Conservation (phyloP, 2,329 filamentous ascomycete genomes). For the Penicillium sp. region DNA sequence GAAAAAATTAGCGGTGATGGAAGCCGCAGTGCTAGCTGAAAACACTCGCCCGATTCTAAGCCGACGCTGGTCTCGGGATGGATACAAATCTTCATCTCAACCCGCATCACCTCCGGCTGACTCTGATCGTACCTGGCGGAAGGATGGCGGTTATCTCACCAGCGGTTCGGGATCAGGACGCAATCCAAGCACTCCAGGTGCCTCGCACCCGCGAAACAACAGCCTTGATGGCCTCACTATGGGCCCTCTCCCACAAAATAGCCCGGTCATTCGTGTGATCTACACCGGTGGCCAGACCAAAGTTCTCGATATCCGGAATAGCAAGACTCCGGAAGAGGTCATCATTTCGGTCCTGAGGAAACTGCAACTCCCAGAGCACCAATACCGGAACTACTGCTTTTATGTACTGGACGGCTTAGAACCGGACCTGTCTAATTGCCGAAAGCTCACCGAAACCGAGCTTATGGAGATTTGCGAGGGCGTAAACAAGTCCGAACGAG, state of each 20-base stretch:
- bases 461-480: constrained; percentile 91
- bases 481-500: constrained; percentile 80
- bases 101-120: constrained; percentile 69
- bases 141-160: constrained; percentile 58
- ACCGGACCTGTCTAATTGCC: constrained; percentile 78
- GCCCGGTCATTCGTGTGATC: constrained; percentile 90
- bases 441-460: constrained; percentile 82
- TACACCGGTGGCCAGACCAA: constrained; percentile 90
- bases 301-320: constrained; percentile 89
- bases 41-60: constrained; percentile 62
- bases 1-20: constrained; percentile 84
- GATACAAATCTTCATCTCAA: constrained; percentile 64
- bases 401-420: constrained; percentile 88
- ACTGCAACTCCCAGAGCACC: constrained; percentile 83
- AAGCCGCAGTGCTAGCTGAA: constrained; percentile 65
- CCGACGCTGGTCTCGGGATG: constrained; percentile 63
- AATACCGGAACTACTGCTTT: constrained; percentile 95
- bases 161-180: constrained; percentile 58
- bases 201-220: constrained; percentile 76
- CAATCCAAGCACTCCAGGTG: constrained; percentile 65
- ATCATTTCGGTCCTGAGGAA: constrained; percentile 88
- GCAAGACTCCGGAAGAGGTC: constrained; percentile 89
- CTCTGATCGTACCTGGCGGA: constrained; percentile 50
- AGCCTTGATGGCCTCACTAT: constrained; percentile 86
- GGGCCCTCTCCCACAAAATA: constrained; percentile 80